Evolutionary conservation across 2,329 filamentous ascomycete genomes (phyloP).

Genomic region (Pezicula neosporulosa): DNA sequence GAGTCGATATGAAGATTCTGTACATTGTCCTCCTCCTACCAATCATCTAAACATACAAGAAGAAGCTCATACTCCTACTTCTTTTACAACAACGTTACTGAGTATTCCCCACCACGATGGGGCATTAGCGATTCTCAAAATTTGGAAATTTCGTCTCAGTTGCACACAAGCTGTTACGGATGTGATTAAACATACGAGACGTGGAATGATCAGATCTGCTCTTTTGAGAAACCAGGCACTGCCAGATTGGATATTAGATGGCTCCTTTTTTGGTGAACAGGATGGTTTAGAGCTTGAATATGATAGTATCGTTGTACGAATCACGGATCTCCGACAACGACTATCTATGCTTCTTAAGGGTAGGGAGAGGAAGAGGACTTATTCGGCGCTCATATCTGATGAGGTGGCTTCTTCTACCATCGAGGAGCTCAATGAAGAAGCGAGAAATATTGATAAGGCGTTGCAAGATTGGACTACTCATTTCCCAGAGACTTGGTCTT

Average conservation of each 20-base stretch:
- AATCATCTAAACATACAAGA: too few species aligned
- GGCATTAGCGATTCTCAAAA: conserved; percentile 25
- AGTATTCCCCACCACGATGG: conserved; percentile 36
- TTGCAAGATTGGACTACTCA: conserved; percentile 6
- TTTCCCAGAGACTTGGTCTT: conserved; percentile 5
- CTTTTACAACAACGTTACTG: neutral
- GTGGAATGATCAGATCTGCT: conserved; percentile 22
- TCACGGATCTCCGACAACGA: conserved; percentile 15
- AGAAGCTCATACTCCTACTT: too few species aligned
- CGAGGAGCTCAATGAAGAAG: conserved; percentile 5
- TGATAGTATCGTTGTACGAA: conserved; percentile 22
- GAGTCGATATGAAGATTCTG: conserved; percentile 10
- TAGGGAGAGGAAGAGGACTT: too few species aligned
- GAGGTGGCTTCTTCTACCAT: neutral
- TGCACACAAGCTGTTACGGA: conserved; percentile 8
- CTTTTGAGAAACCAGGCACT: conserved; percentile 21
- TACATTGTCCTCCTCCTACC: too few species aligned
- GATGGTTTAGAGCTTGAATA: conserved; percentile 24
- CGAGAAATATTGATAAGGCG: conserved; percentile 5
- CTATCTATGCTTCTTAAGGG: neutral
- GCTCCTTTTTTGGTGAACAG: conserved; percentile 25
- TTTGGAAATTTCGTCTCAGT: conserved; percentile 20
- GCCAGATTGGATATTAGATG: conserved; percentile 28
- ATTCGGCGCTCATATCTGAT: neutral
- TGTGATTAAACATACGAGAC: conserved; percentile 26